Conservation (phyloP, 768 basidiomycete species). For the Rhizopogon rudus region DNA sequence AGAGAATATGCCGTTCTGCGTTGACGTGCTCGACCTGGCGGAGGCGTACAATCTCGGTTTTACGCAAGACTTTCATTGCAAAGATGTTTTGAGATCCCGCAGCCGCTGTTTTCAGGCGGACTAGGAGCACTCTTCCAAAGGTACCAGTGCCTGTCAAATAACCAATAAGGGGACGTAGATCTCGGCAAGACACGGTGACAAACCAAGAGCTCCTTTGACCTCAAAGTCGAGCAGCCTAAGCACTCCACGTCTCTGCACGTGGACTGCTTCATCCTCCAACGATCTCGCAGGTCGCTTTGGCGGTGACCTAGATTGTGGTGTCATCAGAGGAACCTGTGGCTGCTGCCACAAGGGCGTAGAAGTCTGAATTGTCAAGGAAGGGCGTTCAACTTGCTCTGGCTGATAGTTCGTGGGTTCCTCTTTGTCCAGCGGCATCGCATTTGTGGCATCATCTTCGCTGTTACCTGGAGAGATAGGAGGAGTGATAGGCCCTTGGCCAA, state of each 20-base stretch:
- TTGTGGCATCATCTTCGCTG: constrained; percentile 33
- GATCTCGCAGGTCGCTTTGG: constrained; percentile 43
- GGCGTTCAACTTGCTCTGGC: constrained; percentile 8
- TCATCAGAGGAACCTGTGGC: background rate
- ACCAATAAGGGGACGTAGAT: constrained; percentile 1
- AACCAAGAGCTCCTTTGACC: constrained; percentile 73
- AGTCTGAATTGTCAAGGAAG: constrained; percentile 2
- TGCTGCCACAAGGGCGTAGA: constrained; percentile 10
- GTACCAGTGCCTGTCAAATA: constrained; percentile 81
- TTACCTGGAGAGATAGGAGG: constrained; percentile 63
- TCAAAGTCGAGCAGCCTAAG: constrained; percentile 76
- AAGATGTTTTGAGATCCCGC: constrained; percentile 46
- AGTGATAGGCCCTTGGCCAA: constrained; percentile 59
- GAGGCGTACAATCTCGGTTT: constrained; percentile 80
- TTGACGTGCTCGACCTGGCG: constrained; percentile 98
- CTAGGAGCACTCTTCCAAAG: constrained; percentile 89
- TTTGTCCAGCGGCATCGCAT: constrained; percentile 7
- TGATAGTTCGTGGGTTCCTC: constrained; percentile 7
- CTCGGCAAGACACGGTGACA: constrained; percentile 13
- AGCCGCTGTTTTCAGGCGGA: constrained; percentile 62
- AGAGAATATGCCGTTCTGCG: constrained; percentile 91
- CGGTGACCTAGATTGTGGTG: constrained; percentile 13
- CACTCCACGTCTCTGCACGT: constrained; percentile 49
- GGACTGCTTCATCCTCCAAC: constrained; percentile 68
- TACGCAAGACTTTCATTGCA: constrained; percentile 87